Evolutionary conservation across 768 basidiomycete species (phyloP).

Genomic region (Lactifluus hygrophoroides): DNA sequence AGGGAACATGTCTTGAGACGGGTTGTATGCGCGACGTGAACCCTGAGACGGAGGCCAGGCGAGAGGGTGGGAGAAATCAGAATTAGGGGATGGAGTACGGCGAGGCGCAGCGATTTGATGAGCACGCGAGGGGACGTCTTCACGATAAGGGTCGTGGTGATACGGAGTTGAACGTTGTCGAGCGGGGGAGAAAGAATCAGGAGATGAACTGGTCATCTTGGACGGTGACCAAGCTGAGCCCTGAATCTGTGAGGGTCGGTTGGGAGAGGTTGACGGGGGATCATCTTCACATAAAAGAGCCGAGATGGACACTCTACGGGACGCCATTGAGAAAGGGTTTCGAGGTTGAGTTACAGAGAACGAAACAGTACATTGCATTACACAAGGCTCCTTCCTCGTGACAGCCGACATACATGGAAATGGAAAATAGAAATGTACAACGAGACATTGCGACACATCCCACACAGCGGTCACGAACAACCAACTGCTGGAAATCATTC

Average conservation of each 20-base stretch:
- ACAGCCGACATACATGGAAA: too few relatives aligned
- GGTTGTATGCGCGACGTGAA: constrained; percentile 1
- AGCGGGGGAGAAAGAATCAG: background rate
- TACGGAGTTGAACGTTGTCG: background rate
- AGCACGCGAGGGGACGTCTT: constrained; percentile 20
- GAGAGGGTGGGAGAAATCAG: constrained; percentile 3
- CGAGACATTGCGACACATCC: constrained; percentile 82
- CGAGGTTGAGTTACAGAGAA: background rate
- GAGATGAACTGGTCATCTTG: constrained; percentile 1
- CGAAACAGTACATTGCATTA: background rate
- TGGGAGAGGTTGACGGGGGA: background rate
- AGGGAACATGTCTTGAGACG: constrained; percentile 5
- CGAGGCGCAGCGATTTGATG: constrained; percentile 19
- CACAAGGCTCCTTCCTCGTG: background rate
- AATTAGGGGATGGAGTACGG: constrained; percentile 23
- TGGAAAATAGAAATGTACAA: constrained; percentile 57
- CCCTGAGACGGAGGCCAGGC: constrained; percentile 1
- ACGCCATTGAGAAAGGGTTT: constrained; percentile 41
- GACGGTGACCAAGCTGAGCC: background rate
- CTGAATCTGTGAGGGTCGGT: background rate
- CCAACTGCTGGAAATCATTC: constrained; percentile 32
- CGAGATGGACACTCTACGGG: constrained; percentile 66
- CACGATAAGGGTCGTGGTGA: constrained; percentile 9
- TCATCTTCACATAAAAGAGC: constrained; percentile 56
- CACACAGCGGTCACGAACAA: constrained; percentile 63